These are phyloP conservation scores for Suillus lakei DNA, from an alignment of 768 basidiomycete species.

Conservation along the genomic window DNA sequence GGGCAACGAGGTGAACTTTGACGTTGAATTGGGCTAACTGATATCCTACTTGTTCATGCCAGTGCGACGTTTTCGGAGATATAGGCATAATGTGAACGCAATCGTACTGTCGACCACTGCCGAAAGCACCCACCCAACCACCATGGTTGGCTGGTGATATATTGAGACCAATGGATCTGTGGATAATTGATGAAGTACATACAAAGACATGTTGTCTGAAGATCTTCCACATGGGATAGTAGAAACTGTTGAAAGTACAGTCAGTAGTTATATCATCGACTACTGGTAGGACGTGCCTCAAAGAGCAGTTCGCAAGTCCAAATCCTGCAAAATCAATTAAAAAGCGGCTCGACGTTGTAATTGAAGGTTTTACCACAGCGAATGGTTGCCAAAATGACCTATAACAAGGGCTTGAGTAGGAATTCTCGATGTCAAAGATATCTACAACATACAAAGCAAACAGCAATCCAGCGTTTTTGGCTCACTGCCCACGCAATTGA, in stretches of 20 bases:
- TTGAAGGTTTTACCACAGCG: constrained; percentile 11
- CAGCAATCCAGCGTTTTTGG: constrained; percentile 13
- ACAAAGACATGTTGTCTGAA: constrained; percentile 12
- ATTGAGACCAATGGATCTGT: neutral
- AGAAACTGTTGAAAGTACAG: constrained; percentile 10
- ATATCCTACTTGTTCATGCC: constrained; percentile 13
- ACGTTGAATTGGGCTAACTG: too few relatives aligned
- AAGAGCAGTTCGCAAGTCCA: constrained; percentile 12
- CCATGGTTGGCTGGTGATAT: constrained; percentile 16
- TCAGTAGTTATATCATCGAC: neutral
- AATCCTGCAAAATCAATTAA: constrained; percentile 9
- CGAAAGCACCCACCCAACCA: constrained; percentile 14
- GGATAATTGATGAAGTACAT: neutral
- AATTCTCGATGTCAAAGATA: neutral
- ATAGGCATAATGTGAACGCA: neutral
- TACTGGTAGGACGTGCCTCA: neutral
- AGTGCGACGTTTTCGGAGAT: constrained; percentile 15
- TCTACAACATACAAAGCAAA: constrained; percentile 17
- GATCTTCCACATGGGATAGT: constrained; percentile 1
- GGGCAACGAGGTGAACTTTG: neutral
- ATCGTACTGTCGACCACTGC: neutral
- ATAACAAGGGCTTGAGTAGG: neutral
- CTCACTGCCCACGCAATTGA: constrained; percentile 11
- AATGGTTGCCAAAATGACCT: constrained; percentile 14
- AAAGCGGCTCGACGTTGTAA: neutral